Evolutionary conservation across 2,329 filamentous ascomycete species (phyloP), one percentile per base, ranked within the genome.

Genomic region (Lecanosticta acicola): DNA sequence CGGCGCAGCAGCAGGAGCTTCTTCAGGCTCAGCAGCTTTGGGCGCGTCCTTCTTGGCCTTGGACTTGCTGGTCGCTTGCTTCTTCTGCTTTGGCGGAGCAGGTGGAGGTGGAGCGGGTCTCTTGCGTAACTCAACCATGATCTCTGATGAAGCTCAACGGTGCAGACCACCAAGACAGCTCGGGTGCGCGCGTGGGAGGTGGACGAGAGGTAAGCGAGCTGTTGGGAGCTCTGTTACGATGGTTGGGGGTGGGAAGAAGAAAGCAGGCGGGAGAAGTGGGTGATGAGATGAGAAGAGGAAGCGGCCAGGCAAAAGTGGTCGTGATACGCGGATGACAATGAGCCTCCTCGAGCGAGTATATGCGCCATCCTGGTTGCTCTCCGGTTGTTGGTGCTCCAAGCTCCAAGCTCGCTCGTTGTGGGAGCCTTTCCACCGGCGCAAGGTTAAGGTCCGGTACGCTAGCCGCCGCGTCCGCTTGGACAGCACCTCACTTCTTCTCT

Each of bases 121-220:
- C 68, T 83, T 83, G 62, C 79, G 74, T 40, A 83, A 72, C 66
- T 81, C 79, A 51, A 80, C 77, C 71, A 74, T 74, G 16, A 42
- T 46, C 14, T 13, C 13, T 13, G 17, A 3, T 38, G 11, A 38
- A 38, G 35, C 13, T 38, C 35, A 19, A 19, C 14, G 13, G 10
- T 9, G 11, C 14, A 17, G 17, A 19, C 20, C 7, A 7, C 11
- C 5, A 29, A 29, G 24, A 5, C 5, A 29, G 24, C 24, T 29
- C 7, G 24, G 11, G 5, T 11, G 24, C 24, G 24, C 7, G 24
- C 17, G 37, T 39, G 19, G 19, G 39, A 41, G 39, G 16, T 19
- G 39, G n/a, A 13, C 2, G 39, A 10, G 16, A 41, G 24, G 39
- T 41, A 34, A 41, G 16, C 16, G 18, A 33, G 29, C 26, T 32